These are phyloP conservation scores for Geotrichum candidum DNA, from an alignment of 1,139 yeast genomes.

Conservation along the genomic window DNA sequence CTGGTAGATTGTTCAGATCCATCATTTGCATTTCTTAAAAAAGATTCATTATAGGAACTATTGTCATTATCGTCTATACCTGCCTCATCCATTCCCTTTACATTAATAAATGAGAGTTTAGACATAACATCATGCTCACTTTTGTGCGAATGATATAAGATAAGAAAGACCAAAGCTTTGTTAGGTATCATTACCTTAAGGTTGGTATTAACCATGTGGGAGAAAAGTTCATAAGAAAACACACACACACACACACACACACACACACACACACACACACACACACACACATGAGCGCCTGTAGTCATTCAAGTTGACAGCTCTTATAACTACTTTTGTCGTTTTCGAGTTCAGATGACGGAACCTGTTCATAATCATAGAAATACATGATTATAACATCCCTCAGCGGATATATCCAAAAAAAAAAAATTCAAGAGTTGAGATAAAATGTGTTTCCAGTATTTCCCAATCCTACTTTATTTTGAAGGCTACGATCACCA, in stretches of 20 bases:
- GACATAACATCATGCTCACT: not conserved
- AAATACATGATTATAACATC: not conserved
- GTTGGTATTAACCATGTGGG: not conserved
- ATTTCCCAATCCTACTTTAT: constrained; percentile 65
- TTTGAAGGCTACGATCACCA: not conserved
- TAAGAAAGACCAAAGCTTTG: not conserved
- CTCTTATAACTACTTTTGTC: not conserved
- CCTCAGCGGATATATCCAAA: constrained; percentile 51
- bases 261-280: not conserved
- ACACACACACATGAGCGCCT: not conserved
- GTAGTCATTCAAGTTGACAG: not conserved
- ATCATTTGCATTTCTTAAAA: not conserved
- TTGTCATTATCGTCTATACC: not conserved
- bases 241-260: not conserved
- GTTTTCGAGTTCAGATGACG: not conserved
- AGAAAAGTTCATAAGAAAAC: no score
- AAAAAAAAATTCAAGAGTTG: constrained; percentile 37
- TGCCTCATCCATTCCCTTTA: not conserved
- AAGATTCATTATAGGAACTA: not conserved
- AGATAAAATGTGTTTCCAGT: constrained; percentile 84
- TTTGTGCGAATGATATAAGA: not conserved
- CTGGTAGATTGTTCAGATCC: not conserved
- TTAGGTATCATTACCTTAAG: not conserved
- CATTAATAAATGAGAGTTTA: no score
- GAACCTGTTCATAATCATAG: not conserved